phyloP scores from a whole-genome alignment of 2,329 filamentous ascomycete genomes.

The Colletotrichum aenigma region DNA sequence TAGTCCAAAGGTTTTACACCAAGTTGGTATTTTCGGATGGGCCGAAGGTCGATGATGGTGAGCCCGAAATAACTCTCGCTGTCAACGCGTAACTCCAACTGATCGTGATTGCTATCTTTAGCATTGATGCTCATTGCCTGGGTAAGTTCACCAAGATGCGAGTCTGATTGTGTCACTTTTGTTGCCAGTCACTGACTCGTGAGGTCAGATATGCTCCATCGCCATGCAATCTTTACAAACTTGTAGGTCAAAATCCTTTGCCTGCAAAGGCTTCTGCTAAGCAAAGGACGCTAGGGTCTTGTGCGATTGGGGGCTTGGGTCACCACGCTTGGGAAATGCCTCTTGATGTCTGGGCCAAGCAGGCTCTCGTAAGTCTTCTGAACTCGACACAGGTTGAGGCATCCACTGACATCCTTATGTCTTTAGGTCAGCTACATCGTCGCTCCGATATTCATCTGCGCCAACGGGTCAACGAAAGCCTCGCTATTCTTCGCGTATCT shows the following conservation, averaged over 20 bases:
- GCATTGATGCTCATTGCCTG: background rate
- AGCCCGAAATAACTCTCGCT: background rate
- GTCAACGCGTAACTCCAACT: no score
- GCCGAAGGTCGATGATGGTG: conserved; percentile 19
- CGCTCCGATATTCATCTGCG: conserved; percentile 32
- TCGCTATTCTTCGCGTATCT: conserved; percentile 39
- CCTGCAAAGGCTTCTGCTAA: background rate
- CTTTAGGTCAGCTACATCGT: conserved; percentile 29
- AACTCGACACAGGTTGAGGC: background rate
- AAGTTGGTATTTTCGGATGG: conserved; percentile 18
- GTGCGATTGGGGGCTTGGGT: conserved; percentile 27
- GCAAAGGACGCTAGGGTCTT: conserved; percentile 21
- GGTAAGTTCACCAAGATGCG: background rate
- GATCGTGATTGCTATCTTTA: background rate
- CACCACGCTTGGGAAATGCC: conserved; percentile 32
- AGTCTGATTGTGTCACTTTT: background rate
- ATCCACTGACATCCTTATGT: background rate
- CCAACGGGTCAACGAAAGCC: conserved; percentile 37
- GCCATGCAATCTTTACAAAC: conserved; percentile 27
- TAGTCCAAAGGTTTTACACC: conserved; percentile 32
- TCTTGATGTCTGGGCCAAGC: conserved; percentile 21
- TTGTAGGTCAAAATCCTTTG: conserved; percentile 9
- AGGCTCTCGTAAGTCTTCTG: conserved; percentile 21
- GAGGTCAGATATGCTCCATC: conserved; percentile 21
- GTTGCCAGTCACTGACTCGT: background rate